Base-by-base conservation (phyloP, 2,329 filamentous ascomycete genomes). In the Diaporthe ampelina region DNA sequence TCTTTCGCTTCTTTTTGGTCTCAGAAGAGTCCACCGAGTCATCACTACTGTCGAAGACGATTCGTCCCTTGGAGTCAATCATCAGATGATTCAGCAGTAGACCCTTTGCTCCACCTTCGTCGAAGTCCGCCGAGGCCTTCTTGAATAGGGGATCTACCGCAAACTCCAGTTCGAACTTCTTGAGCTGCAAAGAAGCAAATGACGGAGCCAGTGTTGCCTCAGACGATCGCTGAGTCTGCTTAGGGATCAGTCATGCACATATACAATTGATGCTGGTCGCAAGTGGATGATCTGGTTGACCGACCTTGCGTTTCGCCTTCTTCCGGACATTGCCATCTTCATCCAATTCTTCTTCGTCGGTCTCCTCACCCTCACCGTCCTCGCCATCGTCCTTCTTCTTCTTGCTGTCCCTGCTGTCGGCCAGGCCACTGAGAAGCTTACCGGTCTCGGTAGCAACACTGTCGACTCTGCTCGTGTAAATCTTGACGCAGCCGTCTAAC, bases 101-200 rank as follows among this genome's bases (percentile, higher is more conserved):
- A 26, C 97, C 97, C 84, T 98, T 99, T 73, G 97, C 97, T 73
- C 97, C 97, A 26, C 97, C 97, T 85, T 99, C 97, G 81, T 99
- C 97, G 78, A 99, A 99, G 85, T 99, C 97, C 57, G 97, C 97
- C 8, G 96, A 97, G 0, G 96, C 96, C 81, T 99, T 99, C 81
- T 99, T 99, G 89, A 99, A 99, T n/a, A 99, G 85, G 3, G 97
- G 97, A 81, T 99, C 97, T 7, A 99, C 96, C 0, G 95, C 92
- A 78, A 99, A 98, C 80, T 99, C 97, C 58, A 98, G 89, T 79
- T 99, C 97, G 80, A 99, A 95, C 84, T 98, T 99, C 85, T 99
- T 99, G 79, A 98, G 88, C 81, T 98, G 95, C 72, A 99, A 82
- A 24, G 95, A 92, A 56, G 93, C 91, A 82, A 98, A 98, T 0